Base-by-base conservation (phyloP, 805 yeast genomes). In the Metschnikowia vanudenii region DNA sequence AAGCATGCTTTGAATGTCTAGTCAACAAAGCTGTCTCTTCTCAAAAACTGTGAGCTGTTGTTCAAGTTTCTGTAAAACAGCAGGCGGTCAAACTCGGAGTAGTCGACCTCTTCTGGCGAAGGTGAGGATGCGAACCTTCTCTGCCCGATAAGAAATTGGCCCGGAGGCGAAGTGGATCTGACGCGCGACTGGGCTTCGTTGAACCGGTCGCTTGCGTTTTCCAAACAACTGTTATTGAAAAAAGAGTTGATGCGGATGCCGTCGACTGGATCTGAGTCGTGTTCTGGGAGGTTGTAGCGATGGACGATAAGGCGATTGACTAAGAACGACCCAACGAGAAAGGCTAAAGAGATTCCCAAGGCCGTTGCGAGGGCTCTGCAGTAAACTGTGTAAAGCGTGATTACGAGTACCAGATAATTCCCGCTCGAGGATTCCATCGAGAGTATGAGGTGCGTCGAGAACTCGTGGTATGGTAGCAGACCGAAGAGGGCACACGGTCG, bases 1-100 rank as follows among this genome's bases (percentile, higher is more conserved):
- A 37, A 46, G 60, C 59, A 62, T 63, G 53, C 32, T 11, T 2
- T 4, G 6, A 14, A 2, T 13, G 57, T 8, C 29, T 29, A 43
- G 16, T 34, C 43, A 29, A 67, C 53, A 40, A 69, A 65, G 45
- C 76, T 71, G 52, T 72, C 76, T 43, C 76, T 52, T 41, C 76
- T 52, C 20, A 71, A 54, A 47, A 68, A 70, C 52, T 69, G 76
- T 2, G 74, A 68, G 53, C 75, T 71, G 52, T 66, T 71, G 57
- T 72, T 71, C 41, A 69, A 58, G 45, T 62, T 55, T 40, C 58
- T 49, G 55, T 62, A 62, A 45, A 62, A 61, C 43, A 53, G 57
- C 38, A 33, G 53, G 33, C 56, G 57, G 40, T 54, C 50, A 38
- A 53, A 52, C n/a, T 42, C 19, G 19, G 39, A 36, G 24, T 22